phyloP scores from a whole-genome alignment of 2,329 filamentous ascomycete genomes.

The Cladosporium sp. region DNA sequence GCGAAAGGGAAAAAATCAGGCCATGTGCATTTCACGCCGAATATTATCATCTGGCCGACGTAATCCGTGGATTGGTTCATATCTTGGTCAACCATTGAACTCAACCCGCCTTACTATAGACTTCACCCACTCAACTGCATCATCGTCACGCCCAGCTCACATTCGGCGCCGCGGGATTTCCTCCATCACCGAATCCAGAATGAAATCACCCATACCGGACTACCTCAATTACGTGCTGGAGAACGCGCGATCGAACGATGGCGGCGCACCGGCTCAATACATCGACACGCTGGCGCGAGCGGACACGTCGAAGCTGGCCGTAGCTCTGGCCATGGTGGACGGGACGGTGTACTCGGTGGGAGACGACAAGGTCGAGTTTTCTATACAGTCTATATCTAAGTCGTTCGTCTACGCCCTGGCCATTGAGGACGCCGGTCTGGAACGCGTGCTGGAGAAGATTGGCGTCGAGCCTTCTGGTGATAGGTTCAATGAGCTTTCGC shows the following conservation, averaged over 20 bases:
- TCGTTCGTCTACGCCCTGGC: constrained; percentile 40
- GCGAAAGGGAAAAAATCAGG: no score
- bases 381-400: constrained; percentile 42
- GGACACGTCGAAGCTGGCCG: constrained; percentile 37
- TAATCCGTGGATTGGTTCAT: no score
- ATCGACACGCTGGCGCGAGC: constrained; percentile 38
- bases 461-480: constrained; percentile 41
- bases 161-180: no score
- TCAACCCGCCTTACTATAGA: no score
- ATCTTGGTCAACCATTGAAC: no score
- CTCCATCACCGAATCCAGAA: neutral
- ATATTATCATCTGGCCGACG: no score
- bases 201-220: constrained; percentile 25
- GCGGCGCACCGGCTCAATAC: constrained; percentile 34
- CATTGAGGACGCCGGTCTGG: constrained; percentile 36
- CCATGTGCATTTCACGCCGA: no score
- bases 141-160: no score
- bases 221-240: constrained; percentile 22
- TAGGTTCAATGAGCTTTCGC: constrained; percentile 33
- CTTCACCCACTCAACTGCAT: no score
- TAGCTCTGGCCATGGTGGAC: constrained; percentile 39
- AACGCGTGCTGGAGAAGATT: constrained; percentile 36
- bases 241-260: constrained; percentile 18
- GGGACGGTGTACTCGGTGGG: constrained; percentile 38
- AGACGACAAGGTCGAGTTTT: constrained; percentile 38